These are phyloP conservation scores for Nannochloropsis salina DNA, from an alignment of 108 stramenopile genomes.

Conservation along the genomic window DNA sequence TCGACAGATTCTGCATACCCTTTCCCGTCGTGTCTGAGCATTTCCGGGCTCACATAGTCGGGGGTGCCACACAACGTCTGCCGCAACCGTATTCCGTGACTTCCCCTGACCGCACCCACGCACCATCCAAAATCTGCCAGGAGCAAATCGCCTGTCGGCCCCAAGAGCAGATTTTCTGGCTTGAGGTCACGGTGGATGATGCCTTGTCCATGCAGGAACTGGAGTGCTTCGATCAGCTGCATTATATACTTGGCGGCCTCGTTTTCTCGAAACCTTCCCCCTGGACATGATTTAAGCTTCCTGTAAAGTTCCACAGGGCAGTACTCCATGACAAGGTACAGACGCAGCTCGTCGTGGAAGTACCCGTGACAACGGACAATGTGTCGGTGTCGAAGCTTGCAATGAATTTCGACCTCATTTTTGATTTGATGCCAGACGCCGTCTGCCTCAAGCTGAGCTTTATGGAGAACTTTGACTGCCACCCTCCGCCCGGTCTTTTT, in stretches of 20 bases:
- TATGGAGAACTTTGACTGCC: neutral
- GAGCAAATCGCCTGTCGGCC: neutral
- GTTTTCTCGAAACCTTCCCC: neutral
- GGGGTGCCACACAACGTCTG: neutral
- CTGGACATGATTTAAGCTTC: neutral
- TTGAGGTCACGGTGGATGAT: neutral
- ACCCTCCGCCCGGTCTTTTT: neutral
- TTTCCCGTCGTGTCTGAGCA: neutral
- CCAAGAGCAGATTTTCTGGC: neutral
- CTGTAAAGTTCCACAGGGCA: neutral
- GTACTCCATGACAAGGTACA: neutral
- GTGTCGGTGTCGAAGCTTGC: neutral
- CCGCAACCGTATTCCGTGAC: neutral
- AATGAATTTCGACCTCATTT: neutral
- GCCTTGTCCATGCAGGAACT: neutral
- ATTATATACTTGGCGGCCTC: neutral
- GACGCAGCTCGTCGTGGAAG: neutral
- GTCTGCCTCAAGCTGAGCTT: neutral
- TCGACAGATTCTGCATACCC: neutral
- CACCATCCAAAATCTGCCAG: neutral
- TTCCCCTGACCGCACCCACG: neutral
- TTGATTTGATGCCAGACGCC: neutral
- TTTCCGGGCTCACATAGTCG: neutral
- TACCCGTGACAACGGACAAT: neutral
- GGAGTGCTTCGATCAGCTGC: neutral